Evolutionary conservation across 129 eudicot genomes (phyloP), one percentile per base, ranked within the genome.

Genomic region (Flaveria bidentis): DNA sequence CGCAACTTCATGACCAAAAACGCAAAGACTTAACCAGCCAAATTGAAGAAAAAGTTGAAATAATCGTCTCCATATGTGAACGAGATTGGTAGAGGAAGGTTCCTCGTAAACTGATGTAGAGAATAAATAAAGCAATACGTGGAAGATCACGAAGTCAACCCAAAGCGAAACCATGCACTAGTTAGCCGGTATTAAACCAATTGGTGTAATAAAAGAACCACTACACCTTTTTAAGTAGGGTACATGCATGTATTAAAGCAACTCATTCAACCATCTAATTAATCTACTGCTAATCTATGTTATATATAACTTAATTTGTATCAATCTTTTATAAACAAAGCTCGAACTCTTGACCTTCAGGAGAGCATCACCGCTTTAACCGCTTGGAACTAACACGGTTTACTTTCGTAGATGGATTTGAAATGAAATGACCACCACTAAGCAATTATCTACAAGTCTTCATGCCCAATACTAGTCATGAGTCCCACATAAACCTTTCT

Each of bases 361-460:
- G 8, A 36, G 0, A 36, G 41, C 41, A 36, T 36, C 41, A 4
- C 7, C 41, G 7, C 7, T 36, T 5, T 36, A 36, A 5, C 7
- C 5, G 58, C 2, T n/a, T 28, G 42, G 9, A 12, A 11, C 67
- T n/a, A 23, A 22, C 30, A 58, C 13, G 64, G 14, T 10, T 58
- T 58, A 25, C 61, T 55, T 55, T 55, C 18, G 26, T 4, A 11
- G 13, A n/a, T 55, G 23, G 61, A 55, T 55, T 55, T 17, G 61
- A 55, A 55, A 6, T 55, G 18, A 18, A 55, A 55, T 55, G 61
- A 75, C 79, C 63, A 26, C 71, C 72, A 75, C 79, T 75, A 50
- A 52, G 9, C 72, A 64, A 65, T 76, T 63, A 76, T 76, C 20
- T 30, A 28, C 74, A 76, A 76, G 67, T 76, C 62, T 47, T 75